phyloP scores from a whole-genome alignment of 106 monocot species.

The Agapanthus africanus region DNA sequence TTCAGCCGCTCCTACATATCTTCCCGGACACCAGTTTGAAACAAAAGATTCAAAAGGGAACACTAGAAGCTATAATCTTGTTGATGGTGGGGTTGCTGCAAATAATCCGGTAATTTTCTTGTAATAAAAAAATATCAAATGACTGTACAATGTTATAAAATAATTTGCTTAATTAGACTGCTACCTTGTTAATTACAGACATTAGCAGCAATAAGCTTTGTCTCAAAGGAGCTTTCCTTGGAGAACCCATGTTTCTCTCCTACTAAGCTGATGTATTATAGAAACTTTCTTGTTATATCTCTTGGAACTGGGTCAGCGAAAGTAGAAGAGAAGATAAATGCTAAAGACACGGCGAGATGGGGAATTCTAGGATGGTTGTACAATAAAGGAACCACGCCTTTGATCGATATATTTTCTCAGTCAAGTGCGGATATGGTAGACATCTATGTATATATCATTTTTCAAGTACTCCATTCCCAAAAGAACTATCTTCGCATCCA shows the following conservation, averaged over 20 bases:
- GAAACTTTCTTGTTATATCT: conserved; percentile 48
- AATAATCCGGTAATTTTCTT: conserved; percentile 41
- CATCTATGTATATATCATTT: conserved; percentile 36
- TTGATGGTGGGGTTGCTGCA: conserved; percentile 59
- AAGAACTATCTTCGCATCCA: too few species aligned
- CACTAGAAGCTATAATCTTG: conserved; percentile 26
- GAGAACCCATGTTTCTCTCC: conserved; percentile 31
- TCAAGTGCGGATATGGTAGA: conserved; percentile 70
- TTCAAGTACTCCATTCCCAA: conserved; percentile 23
- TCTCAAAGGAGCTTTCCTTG: conserved; percentile 27
- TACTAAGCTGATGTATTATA: conserved; percentile 38
- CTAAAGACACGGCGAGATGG: conserved; percentile 33
- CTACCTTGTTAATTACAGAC: too few species aligned
- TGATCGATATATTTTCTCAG: conserved; percentile 49
- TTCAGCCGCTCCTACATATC: conserved; percentile 53
- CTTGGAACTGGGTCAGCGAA: conserved; percentile 53
- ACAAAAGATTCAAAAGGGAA: conserved; percentile 17
- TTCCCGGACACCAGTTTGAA: conserved; percentile 48
- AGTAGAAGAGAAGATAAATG: conserved; percentile 15
- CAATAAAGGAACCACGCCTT: conserved; percentile 28
- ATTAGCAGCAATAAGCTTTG: conserved; percentile 39
- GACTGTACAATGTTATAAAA: not conserved
- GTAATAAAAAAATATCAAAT: not conserved
- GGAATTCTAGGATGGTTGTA: conserved; percentile 50
- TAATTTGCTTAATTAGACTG: too few species aligned